Base-by-base conservation (phyloP, 2,329 filamentous ascomycete genomes). In the Colletotrichum tofieldiae region DNA sequence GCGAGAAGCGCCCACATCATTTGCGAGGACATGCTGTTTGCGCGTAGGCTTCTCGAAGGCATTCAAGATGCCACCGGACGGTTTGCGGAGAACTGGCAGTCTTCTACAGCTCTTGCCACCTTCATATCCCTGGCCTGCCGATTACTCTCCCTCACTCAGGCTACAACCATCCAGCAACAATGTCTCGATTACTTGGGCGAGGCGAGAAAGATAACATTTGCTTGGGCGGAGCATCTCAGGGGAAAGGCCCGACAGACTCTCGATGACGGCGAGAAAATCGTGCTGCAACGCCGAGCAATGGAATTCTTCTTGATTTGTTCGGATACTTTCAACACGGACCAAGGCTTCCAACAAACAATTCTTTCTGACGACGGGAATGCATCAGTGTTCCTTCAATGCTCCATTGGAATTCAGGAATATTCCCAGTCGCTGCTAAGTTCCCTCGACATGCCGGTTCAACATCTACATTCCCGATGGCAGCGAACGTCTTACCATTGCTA, bases 61-160 rank as follows among this genome's bases (percentile, higher is more conserved):
- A 67, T 89, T 1, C 9, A 76, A 0, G 72, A 78, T 0, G 78
- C 79, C 0, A 67, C 83, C 1, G 56, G 63, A 0, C 80, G 79
- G 0, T 81, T 88, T 12, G 78, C 85, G 69, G 80, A 82, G n/a
- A 90, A 88, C 66, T 90, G 88, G 88, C 81, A 88, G 69, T 85
- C 84, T 2, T 82, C 80, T 18, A 73, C 80, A 41, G 82, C 84
- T 0, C 75, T 87, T 2, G 77, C 81, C 6, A 78, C 76, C 0
- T 82, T 88, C 16, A 77, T 85, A 1, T 75, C 79, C 2, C 73
- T 91, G 3, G 75, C 82, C 2, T 76, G 80, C 23, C 80, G 86
- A 18, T 35, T 89, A 0, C 74, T 88, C 3, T 84, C 84, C 0
- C 67, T 89, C 2, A 78, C 82, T 0, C 18, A 62, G 3, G 75